phyloP scores from a whole-genome alignment of 1,139 yeast genomes.

The Hyphopichia pseudoburtonii region DNA sequence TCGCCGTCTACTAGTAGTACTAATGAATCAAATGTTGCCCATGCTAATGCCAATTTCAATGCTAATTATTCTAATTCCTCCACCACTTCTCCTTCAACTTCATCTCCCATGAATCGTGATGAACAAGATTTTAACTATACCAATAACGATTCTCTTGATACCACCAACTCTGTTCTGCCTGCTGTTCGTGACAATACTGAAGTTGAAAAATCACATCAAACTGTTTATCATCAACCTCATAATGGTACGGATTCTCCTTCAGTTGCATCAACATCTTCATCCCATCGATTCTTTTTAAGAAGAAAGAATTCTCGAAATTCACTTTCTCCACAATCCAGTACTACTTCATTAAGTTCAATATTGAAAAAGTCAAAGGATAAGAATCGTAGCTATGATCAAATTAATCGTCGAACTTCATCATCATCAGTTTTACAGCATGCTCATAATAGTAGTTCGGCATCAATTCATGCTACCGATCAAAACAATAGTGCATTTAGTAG shows the following conservation, averaged over 20 bases:
- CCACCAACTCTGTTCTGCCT: too few relatives aligned
- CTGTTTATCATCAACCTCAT: neutral
- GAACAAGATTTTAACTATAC: too few relatives aligned
- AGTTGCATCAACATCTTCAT: slow-evolving; percentile 5
- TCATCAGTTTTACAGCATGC: neutral
- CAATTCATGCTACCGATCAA: slow-evolving; percentile 1
- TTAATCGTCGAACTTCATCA: slow-evolving; percentile 1
- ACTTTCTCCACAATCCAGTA: slow-evolving; percentile 16
- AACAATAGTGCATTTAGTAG: neutral
- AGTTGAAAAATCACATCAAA: too few relatives aligned
- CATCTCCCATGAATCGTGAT: slow-evolving; percentile 2
- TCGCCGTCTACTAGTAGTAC: slow-evolving; percentile 1
- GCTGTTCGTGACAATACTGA: too few relatives aligned
- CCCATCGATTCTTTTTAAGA: slow-evolving; percentile 19
- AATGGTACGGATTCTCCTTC: neutral
- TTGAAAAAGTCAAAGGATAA: slow-evolving; percentile 7
- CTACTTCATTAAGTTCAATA: slow-evolving; percentile 15
- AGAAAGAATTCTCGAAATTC: slow-evolving; percentile 15
- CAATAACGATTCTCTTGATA: too few relatives aligned
- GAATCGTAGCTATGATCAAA: slow-evolving; percentile 6
- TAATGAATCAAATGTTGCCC: neutral
- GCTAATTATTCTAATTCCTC: neutral
- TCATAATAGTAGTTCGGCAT: neutral
- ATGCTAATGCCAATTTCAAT: neutral
- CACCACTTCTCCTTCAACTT: neutral